Base-by-base conservation (phyloP, 2,329 filamentous ascomycete genomes). In the Mollisiaceae sp. region DNA sequence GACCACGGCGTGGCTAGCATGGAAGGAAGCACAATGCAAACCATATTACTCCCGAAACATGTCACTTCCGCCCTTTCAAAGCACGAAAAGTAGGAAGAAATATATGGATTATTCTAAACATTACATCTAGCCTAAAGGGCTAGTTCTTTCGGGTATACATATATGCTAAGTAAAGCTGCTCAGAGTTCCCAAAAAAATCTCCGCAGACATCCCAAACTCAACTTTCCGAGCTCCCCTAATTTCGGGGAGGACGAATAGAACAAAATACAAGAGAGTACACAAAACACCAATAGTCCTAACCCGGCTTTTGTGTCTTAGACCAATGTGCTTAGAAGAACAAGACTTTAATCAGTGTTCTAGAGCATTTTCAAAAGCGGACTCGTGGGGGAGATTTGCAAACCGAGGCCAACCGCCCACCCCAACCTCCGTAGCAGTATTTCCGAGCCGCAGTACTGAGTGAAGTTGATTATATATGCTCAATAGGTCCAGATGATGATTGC, bases 121-220 rank as follows among this genome's bases (percentile, higher is more conserved):
- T 54, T 50, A 50, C 50, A 54, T 18, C 24, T 35, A 54, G 52
- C 41, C 60, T 61, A 47, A 62, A 22, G 43, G 47, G 60, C 59
- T 52, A 65, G 41, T 43, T 59, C 38, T 59, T 59, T 52, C 41
- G 58, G 57, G 60, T 56, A 54, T 59, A 65, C 38, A 66, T 65
- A 52, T 60, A 61, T 59, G 58, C 35, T 57, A 63, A 65, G 27
- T 59, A 67, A 60, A 65, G 58, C 63, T 67, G 58, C 45, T 62
- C 22, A 67, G 62, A 69, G 60, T 67, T 65, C 63, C 67, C 11
- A 69, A 69, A 69, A 67, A 64, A 62, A 65, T 69, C 63, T 57
- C 64, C 36, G 45, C 45, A 66, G 36, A 69, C 60, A 69, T 69
- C 62, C 59, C 38, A 67, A 35, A 64, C 65, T 61, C 60, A 65